Base-by-base conservation (phyloP, 108 stramenopile genomes). In the Schizochytrium sp. region DNA sequence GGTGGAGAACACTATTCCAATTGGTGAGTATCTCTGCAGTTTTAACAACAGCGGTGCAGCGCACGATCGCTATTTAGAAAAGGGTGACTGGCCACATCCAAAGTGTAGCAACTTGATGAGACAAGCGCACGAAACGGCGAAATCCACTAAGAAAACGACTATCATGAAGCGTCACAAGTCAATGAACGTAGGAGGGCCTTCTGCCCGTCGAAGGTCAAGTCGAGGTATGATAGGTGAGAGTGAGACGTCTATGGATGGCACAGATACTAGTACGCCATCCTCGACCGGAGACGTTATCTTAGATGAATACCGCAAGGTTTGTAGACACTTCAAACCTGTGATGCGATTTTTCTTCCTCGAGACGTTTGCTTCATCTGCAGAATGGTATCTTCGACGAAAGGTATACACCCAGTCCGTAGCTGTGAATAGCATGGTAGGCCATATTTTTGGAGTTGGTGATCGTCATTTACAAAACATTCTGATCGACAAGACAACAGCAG, bases 391-490 rank as follows among this genome's bases (percentile, higher is more conserved):
- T 28, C 96, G 96, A 13, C 95, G 95, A 88, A 95, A 93, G 89
- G 90, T 88, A 42, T 99, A 98, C 92, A 97, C 98, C 55, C 88
- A 96, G 83, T 97, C 96, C 8, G 96, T 95, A 59, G 99, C 99
- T 44, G 97, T 96, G 2, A 97, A 92, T 91, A 94, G 94, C 57
- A 98, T 99, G 88, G 97, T 99, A 72, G 99, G 99, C 46, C 97
- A 99, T 87, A 92, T 98, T n/a, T 93, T 99, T 56, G 99, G 99
- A 2, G 97, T 99, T 56, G 99, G 99, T 46, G 98, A 99, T 93
- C 95, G 99, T 3, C 99, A 99, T 90, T 89, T 92, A n/a, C 93
- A 94, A 59, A 99, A 99, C 90, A 98, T 99, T 76, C 94, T 99
- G 44, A 93, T 99, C 53, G 95, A 98, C 87, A 90, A 95, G 53